These are phyloP conservation scores for Suillus ampliporus DNA, from an alignment of 768 basidiomycete species.

Conservation along the genomic window DNA sequence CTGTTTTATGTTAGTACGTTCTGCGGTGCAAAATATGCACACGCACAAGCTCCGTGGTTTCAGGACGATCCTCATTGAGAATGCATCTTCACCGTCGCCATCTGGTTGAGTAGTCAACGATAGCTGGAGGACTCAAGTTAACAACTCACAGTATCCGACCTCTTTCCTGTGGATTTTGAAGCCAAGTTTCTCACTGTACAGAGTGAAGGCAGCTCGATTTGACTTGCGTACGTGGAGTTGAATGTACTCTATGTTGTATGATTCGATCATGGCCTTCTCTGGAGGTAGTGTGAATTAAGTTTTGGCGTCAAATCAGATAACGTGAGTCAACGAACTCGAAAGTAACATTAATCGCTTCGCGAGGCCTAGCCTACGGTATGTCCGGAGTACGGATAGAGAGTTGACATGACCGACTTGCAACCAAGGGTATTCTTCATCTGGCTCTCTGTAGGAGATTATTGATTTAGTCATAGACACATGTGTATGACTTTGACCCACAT, in stretches of 20 bases:
- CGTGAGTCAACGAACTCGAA: constrained; percentile 24
- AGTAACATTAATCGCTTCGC: constrained; percentile 33
- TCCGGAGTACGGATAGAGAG: constrained; percentile 33
- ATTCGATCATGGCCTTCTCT: constrained; percentile 33
- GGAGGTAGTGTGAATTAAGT: constrained; percentile 1
- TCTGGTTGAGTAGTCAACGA: constrained; percentile 21
- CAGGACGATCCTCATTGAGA: constrained; percentile 22
- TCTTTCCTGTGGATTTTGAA: constrained; percentile 23
- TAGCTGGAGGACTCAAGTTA: background rate
- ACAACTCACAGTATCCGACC: constrained; percentile 31
- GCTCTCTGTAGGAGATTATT: constrained; percentile 25
- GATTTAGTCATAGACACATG: background rate
- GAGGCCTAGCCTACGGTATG: constrained; percentile 36
- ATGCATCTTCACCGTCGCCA: constrained; percentile 32
- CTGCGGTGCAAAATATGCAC: background rate
- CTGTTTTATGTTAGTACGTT: constrained; percentile 2
- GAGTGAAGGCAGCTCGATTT: constrained; percentile 27
- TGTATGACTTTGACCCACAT: constrained; percentile 43
- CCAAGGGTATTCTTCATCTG: constrained; percentile 18
- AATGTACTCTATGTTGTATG: constrained; percentile 24
- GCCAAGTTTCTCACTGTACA: constrained; percentile 32
- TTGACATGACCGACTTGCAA: constrained; percentile 32
- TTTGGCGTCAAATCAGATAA: constrained; percentile 1
- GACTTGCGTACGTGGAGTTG: constrained; percentile 37
- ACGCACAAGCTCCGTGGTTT: constrained; percentile 7